Base-by-base conservation (phyloP, 2,329 filamentous ascomycete species). In the Colletotrichum camelliae region DNA sequence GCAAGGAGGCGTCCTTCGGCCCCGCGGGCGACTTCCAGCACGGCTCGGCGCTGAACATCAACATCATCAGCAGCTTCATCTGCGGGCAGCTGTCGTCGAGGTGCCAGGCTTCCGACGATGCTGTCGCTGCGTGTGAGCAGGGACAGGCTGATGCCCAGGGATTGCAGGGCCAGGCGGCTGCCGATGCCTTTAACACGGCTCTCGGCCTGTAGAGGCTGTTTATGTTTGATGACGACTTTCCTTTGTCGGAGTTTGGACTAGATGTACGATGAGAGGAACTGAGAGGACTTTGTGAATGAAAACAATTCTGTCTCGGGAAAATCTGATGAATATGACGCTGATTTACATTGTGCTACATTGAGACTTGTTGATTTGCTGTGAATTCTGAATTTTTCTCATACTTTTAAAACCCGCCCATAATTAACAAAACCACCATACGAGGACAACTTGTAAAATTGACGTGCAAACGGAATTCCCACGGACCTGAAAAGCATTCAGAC, bases 11-110 rank as follows among this genome's bases (percentile, higher is more conserved):
- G 21, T 83, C 84, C 64, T 88, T 88, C 79, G 84, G 83, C 33
- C 83, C 84, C 66, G 84, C 80, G 9, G 82, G 80, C 67, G 84
- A 87, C 80, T 91, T 91, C 82, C 85, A 84, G 80, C 89, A 91
- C 81, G 89, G 89, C 62, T 89, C 87, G 3, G 89, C 89, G 21
- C 77, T 79, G 35, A 81, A 80, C 58, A 79, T 82, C 77, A 78
- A 78, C 61, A 75, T 89, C 78, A 87, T 90, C 77, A 83, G 87
- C 13, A 77, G 83, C 67, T 90, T 89, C 78, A 88, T 88, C 80
- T 89, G 87, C 80, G 80, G 82, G 24, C 86, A 87, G 78, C 81
- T 88, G 24, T 68, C 79, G 33, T 84, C 80, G 29, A 57, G 74
- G 16, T 81, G 80, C 72, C 76, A 79, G 71, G 80, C 80, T 4